phyloP scores from a whole-genome alignment of 2,329 filamentous ascomycete genomes.

The Colletotrichum lentis region DNA sequence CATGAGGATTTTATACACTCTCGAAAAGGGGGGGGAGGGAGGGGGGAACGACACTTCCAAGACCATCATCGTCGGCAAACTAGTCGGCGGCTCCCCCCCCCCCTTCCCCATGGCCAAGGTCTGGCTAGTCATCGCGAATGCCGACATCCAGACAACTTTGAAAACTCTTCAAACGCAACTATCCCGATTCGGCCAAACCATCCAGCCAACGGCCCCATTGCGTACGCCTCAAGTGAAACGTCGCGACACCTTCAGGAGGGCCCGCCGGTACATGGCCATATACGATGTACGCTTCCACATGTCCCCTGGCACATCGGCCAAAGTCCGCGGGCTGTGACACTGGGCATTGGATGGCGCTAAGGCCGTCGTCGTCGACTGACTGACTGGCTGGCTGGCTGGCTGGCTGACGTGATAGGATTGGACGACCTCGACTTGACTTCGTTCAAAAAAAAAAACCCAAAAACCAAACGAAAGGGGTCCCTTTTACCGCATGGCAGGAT shows the following conservation, averaged over 20 bases:
- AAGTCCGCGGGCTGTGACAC: constrained; percentile 1
- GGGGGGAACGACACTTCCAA: neutral
- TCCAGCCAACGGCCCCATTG: constrained; percentile 14
- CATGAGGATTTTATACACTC: constrained; percentile 18
- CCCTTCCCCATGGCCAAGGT: no score
- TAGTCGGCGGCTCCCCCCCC: no score
- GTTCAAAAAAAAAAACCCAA: no score
- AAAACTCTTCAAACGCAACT: neutral
- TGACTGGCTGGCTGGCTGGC: no score
- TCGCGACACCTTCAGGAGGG: constrained; percentile 22
- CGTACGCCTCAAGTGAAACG: constrained; percentile 27
- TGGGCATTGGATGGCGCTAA: neutral
- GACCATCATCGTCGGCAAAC: neutral
- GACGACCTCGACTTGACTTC: neutral
- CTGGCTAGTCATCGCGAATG: neutral
- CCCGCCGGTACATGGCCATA: no score
- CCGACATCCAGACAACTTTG: neutral
- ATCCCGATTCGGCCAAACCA: constrained; percentile 2
- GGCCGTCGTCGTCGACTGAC: no score
- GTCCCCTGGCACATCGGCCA: neutral
- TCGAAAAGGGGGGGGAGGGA: neutral
- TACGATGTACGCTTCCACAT: no score
- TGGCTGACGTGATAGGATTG: neutral
- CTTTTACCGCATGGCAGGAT: neutral
- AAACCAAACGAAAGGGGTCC: neutral